A percentile compares a stretch with the other conserved stretches of the same genome.
Conservation (phyloP, 163 green algal species). For the Scenedesmus sp. region DNA sequence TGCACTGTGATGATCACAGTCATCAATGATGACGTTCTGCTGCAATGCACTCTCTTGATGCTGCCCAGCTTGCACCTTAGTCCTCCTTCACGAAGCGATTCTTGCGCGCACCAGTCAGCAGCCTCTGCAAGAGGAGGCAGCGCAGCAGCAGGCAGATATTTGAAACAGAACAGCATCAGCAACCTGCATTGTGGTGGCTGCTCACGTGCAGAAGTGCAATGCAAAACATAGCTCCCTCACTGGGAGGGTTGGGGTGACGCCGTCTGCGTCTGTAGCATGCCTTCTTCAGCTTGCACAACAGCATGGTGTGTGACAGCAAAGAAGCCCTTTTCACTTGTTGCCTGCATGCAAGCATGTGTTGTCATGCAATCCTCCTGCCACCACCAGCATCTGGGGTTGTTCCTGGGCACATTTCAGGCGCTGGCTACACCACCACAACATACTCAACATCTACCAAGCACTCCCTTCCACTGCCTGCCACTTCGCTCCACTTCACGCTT, state of each 20-base stretch:
- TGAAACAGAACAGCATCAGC: conserved; percentile 3
- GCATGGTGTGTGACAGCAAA: background rate
- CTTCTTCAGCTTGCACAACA: background rate
- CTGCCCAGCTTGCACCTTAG: background rate
- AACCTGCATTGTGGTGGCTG: too few relatives aligned
- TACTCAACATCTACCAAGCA: background rate
- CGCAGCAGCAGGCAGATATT: too few relatives aligned
- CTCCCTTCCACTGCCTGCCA: background rate
- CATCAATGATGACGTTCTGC: background rate
- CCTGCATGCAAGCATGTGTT: too few relatives aligned
- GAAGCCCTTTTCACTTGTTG: background rate
- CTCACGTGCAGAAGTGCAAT: background rate
- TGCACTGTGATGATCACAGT: background rate
- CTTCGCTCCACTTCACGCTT: background rate
- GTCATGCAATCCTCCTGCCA: too few relatives aligned
- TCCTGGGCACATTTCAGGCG: too few relatives aligned
- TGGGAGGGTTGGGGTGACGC: background rate
- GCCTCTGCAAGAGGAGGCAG: conserved; percentile 51
- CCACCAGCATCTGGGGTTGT: too few relatives aligned
- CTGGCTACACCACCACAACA: background rate
- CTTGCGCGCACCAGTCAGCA: conserved; percentile 76
- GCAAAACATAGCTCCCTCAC: background rate
- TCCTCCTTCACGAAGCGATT: conserved; percentile 81
- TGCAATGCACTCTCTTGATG: background rate
- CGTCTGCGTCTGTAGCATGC: background rate